Evolutionary conservation across 176 grass and related monocot species (phyloP).

Genomic region (Eleusine indica): DNA sequence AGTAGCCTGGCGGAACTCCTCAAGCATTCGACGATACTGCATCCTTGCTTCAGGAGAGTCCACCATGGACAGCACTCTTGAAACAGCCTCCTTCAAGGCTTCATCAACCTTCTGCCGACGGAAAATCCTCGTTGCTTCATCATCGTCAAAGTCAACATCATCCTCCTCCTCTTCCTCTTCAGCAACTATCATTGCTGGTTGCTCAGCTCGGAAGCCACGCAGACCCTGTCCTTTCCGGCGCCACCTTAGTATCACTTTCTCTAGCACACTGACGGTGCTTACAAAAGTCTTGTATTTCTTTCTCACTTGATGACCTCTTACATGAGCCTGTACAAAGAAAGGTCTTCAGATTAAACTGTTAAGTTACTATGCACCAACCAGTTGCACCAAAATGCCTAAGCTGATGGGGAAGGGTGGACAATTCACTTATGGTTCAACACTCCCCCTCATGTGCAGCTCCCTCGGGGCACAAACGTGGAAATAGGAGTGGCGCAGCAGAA

Average conservation of each 20-base stretch:
- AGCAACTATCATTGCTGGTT: constrained; percentile 47
- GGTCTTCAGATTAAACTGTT: neutral
- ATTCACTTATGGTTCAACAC: too few species aligned
- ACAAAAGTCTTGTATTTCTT: constrained; percentile 81
- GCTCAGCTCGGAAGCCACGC: constrained; percentile 78
- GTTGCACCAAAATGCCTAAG: too few species aligned
- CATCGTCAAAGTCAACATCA: constrained; percentile 63
- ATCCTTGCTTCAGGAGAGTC: constrained; percentile 79
- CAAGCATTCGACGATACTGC: constrained; percentile 94
- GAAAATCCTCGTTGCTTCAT: constrained; percentile 79
- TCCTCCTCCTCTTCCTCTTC: constrained; percentile 52
- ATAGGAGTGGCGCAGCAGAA: too few species aligned
- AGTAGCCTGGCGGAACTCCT: constrained; percentile 79
- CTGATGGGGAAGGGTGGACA: too few species aligned
- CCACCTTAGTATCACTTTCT: constrained; percentile 97
- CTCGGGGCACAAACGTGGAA: too few species aligned
- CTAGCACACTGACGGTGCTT: constrained; percentile 85
- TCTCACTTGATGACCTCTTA: constrained; percentile 96
- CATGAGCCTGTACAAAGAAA: constrained; percentile 66
- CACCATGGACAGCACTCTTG: constrained; percentile 89
- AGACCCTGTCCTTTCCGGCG: constrained; percentile 82
- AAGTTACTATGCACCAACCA: too few species aligned
- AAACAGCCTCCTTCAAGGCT: constrained; percentile 75
- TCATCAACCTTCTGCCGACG: constrained; percentile 89
- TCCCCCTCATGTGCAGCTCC: too few species aligned